phyloP scores from a whole-genome alignment of 129 eudicot genomes.

The Cynara cardunculus region DNA sequence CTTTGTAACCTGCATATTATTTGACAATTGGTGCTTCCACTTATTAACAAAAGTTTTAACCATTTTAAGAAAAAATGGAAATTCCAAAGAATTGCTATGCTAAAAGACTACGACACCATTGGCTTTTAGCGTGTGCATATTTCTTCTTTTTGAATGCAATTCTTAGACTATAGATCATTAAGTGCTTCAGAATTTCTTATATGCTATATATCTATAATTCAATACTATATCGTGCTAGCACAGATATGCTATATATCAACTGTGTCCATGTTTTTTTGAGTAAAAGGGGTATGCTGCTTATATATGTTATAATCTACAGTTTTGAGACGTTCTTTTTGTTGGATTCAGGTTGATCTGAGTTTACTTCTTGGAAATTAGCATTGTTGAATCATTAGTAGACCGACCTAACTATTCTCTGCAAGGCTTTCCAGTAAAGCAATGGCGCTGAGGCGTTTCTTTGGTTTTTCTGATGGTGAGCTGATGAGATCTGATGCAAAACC shows the following conservation, averaged over 20 bases:
- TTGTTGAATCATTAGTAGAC: slow-evolving; percentile 1
- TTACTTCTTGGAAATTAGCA: background rate
- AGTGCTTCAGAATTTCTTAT: background rate
- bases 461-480: slow-evolving; percentile 91
- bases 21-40: background rate
- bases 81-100: background rate
- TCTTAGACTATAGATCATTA: background rate
- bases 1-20: background rate
- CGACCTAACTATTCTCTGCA: background rate
- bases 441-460: slow-evolving; percentile 76
- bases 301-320: background rate
- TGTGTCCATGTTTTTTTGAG: background rate
- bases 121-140: background rate
- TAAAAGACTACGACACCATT: slow-evolving; percentile 2
- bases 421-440: slow-evolving; percentile 26
- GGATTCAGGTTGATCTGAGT: slow-evolving; percentile 15
- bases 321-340: background rate
- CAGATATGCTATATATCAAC: background rate
- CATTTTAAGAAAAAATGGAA: background rate
- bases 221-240: too few relatives aligned
- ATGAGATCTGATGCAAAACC: slow-evolving; percentile 96
- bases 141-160: background rate
- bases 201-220: too few relatives aligned
- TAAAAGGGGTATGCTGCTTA: background rate
- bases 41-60: background rate